Percentiles rank a stretch among this genome's conserved stretches.
Conservation (phyloP, 352 stramenopile species). For the Aphanomyces cochlioides region DNA sequence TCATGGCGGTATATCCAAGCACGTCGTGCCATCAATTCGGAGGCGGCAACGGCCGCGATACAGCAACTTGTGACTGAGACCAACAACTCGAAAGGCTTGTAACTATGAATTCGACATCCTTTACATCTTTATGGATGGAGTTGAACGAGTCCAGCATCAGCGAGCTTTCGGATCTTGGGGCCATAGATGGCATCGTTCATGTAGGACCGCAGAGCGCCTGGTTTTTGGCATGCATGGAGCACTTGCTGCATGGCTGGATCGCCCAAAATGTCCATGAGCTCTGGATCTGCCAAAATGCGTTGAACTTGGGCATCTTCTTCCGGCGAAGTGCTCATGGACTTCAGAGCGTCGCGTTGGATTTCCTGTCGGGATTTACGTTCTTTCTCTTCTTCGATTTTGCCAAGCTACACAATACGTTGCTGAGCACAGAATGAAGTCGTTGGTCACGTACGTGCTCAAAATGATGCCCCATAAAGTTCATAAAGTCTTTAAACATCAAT, state of each 20-base stretch:
- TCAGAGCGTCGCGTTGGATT: slow-evolving; percentile 49
- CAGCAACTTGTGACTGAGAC: neutral
- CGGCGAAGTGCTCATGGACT: slow-evolving; percentile 49
- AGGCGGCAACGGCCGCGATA: slow-evolving; percentile 40
- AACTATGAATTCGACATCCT: neutral
- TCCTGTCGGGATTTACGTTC: slow-evolving; percentile 37
- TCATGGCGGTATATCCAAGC: slow-evolving; percentile 53
- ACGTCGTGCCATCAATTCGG: slow-evolving; percentile 53
- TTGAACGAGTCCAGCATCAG: slow-evolving; percentile 53
- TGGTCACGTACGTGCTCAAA: slow-evolving; percentile 61
- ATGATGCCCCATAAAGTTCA: slow-evolving; percentile 64
- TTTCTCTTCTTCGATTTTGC: slow-evolving; percentile 35
- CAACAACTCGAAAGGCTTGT: too few relatives aligned
- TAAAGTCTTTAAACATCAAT: slow-evolving; percentile 61
- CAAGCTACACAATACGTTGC: slow-evolving; percentile 35
- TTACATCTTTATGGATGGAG: slow-evolving; percentile 35
- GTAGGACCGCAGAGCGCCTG: slow-evolving; percentile 42
- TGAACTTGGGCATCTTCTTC: slow-evolving; percentile 70
- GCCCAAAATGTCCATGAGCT: slow-evolving; percentile 56
- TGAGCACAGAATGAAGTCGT: neutral
- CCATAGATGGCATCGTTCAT: slow-evolving; percentile 43
- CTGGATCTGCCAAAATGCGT: slow-evolving; percentile 56
- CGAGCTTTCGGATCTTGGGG: slow-evolving; percentile 52
- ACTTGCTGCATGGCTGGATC: slow-evolving; percentile 56
- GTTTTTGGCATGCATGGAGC: slow-evolving; percentile 46